Percentiles rank a stretch among this genome's conserved stretches.
Conservation (phyloP, 306 rosid genomes). For the Trichosanthes truncata region DNA sequence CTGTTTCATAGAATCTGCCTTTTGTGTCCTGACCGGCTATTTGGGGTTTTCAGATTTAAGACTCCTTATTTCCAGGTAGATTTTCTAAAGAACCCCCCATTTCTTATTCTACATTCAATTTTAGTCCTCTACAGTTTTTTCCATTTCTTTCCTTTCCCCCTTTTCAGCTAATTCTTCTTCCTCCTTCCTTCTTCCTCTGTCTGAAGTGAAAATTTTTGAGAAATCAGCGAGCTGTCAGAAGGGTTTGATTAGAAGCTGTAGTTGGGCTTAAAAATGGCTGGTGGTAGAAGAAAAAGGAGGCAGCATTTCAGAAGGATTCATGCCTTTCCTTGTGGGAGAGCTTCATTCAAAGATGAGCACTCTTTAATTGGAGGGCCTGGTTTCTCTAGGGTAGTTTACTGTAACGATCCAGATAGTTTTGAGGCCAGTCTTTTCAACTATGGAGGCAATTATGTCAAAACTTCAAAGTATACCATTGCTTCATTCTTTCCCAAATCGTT, state of each 20-base stretch:
- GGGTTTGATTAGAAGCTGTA: not conserved
- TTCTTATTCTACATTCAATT: not conserved
- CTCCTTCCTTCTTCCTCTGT: not conserved
- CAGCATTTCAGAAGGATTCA: conserved; percentile 75
- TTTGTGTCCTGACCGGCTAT: not conserved
- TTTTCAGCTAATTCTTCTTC: not conserved
- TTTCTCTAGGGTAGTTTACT: conserved; percentile 69
- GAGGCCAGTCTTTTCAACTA: conserved; percentile 34
- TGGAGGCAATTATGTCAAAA: conserved; percentile 68
- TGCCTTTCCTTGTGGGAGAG: conserved; percentile 61
- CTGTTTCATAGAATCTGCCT: conserved; percentile 7
- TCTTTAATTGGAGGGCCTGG: conserved; percentile 93
- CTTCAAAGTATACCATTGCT: conserved; percentile 72
- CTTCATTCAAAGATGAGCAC: conserved; percentile 62
- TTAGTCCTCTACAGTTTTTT: not conserved
- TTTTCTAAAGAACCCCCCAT: not conserved
- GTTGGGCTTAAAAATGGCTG: conserved; percentile 30
- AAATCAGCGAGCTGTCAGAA: not conserved
- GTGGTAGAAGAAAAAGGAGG: conserved; percentile 44
- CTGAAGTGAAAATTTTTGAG: not conserved
- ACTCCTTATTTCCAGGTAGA: not conserved
- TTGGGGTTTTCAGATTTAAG: not conserved
- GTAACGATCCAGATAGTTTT: conserved; percentile 57
- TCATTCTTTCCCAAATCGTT: conserved; percentile 76
- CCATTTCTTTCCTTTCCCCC: not conserved